Evolutionary conservation across 1,139 yeast species (phyloP).

Genomic region (Blastobotrys illinoisensis): DNA sequence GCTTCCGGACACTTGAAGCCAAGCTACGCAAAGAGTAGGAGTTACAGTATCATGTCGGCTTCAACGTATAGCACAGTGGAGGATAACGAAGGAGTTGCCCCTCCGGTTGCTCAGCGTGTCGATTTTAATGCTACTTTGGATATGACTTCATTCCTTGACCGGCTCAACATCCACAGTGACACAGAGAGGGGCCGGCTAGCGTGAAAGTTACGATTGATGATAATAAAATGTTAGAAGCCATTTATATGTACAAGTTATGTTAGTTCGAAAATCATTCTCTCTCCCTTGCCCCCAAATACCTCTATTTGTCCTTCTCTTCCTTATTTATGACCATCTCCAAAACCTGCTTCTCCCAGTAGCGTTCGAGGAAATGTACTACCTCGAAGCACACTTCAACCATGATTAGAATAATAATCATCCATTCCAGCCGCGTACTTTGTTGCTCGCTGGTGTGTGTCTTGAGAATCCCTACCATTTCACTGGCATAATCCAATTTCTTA

Average conservation of each 20-base stretch:
- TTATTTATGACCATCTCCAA: not conserved
- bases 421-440: constrained; percentile 71
- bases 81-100: not conserved
- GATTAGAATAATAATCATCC: constrained; percentile 79
- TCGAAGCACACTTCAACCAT: constrained; percentile 83
- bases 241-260: not conserved
- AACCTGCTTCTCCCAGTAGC: constrained; percentile 24
- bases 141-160: constrained; percentile 18
- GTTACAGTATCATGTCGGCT: not conserved
- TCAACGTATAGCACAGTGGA: not conserved
- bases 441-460: constrained; percentile 70
- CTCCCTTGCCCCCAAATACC: no score
- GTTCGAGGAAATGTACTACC: constrained; percentile 53
- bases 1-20: constrained; percentile 20
- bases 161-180: constrained; percentile 14
- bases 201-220: constrained; percentile 1
- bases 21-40: not conserved
- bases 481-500: constrained; percentile 80
- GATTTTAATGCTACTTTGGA: constrained; percentile 17
- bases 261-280: not conserved
- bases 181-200: constrained; percentile 22
- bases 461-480: constrained; percentile 79
- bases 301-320: not conserved
- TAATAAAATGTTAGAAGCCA: not conserved
- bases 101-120: not conserved